These are phyloP conservation scores for Trichomonascaceae sp. DNA, from an alignment of 1,139 yeast species.

Conservation along the genomic window DNA sequence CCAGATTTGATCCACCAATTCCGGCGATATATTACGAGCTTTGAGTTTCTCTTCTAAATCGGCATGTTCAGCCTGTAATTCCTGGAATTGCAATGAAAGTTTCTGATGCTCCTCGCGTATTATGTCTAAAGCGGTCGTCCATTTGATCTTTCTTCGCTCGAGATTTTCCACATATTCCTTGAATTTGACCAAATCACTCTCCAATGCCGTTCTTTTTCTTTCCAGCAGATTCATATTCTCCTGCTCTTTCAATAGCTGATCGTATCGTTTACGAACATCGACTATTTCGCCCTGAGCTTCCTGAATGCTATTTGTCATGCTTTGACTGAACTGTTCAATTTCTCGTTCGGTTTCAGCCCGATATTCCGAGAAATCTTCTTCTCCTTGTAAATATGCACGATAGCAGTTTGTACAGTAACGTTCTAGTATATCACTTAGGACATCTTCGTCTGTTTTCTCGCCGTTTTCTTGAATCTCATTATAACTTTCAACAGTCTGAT, in stretches of 20 bases:
- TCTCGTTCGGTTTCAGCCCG: conserved; percentile 52
- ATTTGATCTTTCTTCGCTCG: conserved; percentile 56
- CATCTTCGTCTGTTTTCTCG: conserved; percentile 34
- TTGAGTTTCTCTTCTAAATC: conserved; percentile 45
- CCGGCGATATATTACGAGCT: conserved; percentile 53
- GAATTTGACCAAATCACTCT: conserved; percentile 66
- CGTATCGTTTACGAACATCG: conserved; percentile 30
- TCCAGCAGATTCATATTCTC: conserved; percentile 43
- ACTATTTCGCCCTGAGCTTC: conserved; percentile 38
- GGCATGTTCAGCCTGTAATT: conserved; percentile 42
- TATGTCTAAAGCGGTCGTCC: conserved; percentile 54
- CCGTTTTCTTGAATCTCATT: conserved; percentile 26
- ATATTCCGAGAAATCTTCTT: conserved; percentile 48
- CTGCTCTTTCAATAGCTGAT: conserved; percentile 33
- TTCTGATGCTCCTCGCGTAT: conserved; percentile 49
- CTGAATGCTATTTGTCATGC: conserved; percentile 40
- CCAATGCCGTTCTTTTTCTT: conserved; percentile 57
- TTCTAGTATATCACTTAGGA: conserved; percentile 55
- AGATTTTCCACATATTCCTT: conserved; percentile 63
- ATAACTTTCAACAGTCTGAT: conserved; percentile 42
- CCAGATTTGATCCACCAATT: conserved; percentile 57
- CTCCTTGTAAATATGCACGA: conserved; percentile 54
- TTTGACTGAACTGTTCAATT: conserved; percentile 43
- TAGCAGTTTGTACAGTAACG: conserved; percentile 64
- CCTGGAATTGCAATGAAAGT: conserved; percentile 41